These are phyloP conservation scores for Nigrospora osmanthi DNA, from an alignment of 2,329 filamentous ascomycete species.

Conservation along the genomic window DNA sequence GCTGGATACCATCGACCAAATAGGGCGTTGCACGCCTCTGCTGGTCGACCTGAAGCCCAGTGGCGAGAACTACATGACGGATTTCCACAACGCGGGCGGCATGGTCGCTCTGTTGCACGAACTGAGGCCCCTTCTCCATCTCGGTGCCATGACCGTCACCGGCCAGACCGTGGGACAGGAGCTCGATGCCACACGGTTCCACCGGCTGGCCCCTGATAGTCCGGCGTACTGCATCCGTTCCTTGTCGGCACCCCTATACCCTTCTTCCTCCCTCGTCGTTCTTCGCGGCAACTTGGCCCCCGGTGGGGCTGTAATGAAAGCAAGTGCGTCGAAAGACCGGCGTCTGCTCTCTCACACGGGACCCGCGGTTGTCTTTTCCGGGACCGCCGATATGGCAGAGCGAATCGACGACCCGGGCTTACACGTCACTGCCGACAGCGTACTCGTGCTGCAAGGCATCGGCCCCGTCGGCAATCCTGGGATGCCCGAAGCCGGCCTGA, in stretches of 20 bases:
- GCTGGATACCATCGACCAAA: conserved; percentile 70
- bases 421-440: conserved; percentile 50
- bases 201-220: conserved; percentile 29
- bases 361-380: conserved; percentile 56
- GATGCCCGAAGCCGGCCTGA: conserved; percentile 76
- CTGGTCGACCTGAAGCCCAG: conserved; percentile 81
- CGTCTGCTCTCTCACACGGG: conserved; percentile 38
- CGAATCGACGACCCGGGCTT: conserved; percentile 52
- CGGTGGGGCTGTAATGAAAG: conserved; percentile 79
- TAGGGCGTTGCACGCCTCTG: conserved; percentile 70
- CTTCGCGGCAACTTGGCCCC: conserved; percentile 78
- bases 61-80: conserved; percentile 82
- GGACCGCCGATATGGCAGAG: conserved; percentile 66
- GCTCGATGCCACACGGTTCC: conserved; percentile 59
- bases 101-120: conserved; percentile 75
- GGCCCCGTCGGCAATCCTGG: conserved; percentile 85
- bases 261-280: conserved; percentile 73
- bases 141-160: conserved; percentile 72
- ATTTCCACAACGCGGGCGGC: conserved; percentile 83
- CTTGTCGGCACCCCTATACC: conserved; percentile 58
- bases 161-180: conserved; percentile 78
- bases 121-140: conserved; percentile 68
- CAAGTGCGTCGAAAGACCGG: conserved; percentile 76
- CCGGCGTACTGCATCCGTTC: conserved; percentile 51
- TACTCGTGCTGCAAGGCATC: conserved; percentile 80